Percentiles rank a stretch among this genome's conserved stretches.
phyloP scores from a whole-genome alignment of 176 grass and related monocot genomes.

The Pharus latifolius region DNA sequence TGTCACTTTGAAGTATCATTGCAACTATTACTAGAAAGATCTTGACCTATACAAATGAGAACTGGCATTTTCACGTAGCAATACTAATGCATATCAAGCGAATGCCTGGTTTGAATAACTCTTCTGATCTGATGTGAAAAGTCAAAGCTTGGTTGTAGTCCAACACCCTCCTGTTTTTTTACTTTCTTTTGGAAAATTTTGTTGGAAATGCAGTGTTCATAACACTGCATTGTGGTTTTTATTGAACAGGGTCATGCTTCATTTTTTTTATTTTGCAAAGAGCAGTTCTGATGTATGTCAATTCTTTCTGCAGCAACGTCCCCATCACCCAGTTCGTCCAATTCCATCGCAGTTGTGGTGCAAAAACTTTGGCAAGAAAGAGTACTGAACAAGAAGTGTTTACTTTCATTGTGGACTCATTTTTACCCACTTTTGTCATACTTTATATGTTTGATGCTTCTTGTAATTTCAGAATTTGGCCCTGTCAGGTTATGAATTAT shows the following conservation, averaged over 20 bases:
- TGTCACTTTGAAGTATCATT: too few relatives aligned
- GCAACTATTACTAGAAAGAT: too few relatives aligned
- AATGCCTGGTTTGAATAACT: too few relatives aligned
- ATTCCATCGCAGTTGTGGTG: conserved; percentile 98
- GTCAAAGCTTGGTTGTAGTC: neutral
- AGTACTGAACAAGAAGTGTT: conserved; percentile 43
- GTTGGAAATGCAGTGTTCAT: too few relatives aligned
- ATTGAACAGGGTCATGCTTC: neutral
- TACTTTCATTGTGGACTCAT: neutral
- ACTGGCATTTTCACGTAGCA: too few relatives aligned
- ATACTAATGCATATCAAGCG: too few relatives aligned
- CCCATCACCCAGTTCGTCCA: conserved; percentile 79
- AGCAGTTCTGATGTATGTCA: neutral
- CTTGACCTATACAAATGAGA: too few relatives aligned
- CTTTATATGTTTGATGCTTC: too few relatives aligned
- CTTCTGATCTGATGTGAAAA: too few relatives aligned
- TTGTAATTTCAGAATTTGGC: too few relatives aligned
- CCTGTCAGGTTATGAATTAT: too few relatives aligned
- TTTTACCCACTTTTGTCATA: conserved; percentile 20
- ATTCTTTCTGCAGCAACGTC: conserved; percentile 70
- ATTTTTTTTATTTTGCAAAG: neutral
- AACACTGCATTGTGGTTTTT: neutral
- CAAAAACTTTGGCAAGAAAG: conserved; percentile 96
- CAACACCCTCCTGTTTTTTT: neutral
- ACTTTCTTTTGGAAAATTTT: neutral